Base-by-base conservation (phyloP, 768 basidiomycete species). In the Calocera cornea region DNA sequence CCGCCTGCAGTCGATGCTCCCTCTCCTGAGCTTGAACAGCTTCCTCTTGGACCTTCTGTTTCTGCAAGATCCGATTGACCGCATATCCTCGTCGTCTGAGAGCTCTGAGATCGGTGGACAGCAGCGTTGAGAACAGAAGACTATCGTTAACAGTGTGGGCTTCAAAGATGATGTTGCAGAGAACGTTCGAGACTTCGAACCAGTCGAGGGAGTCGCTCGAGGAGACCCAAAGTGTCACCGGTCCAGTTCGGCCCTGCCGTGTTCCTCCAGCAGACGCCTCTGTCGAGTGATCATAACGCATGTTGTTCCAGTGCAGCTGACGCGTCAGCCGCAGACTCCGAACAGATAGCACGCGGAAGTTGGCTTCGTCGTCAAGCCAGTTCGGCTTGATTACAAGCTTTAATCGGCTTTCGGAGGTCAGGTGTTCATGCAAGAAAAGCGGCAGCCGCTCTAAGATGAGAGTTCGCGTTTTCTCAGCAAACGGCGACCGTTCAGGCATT, bases 51-150 rank as follows among this genome's bases (percentile, higher is more conserved):
- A 85, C 86, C 72, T 83, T 83, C 72, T 95, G 91, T 70, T 90
- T 88, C 67, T 87, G 86, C 67, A 97, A 78, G 68, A 98, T 95
- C 36, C 94, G 83, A 73, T 97, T 95, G 65, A 97, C 95, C 92
- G 67, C 92, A 74, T 92, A 95, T 3, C 92, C 94, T 70, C 92
- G 80, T 41, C 92, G 80, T 72, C 86, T 87, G 69, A 97, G 75
- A 1, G 91, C 86, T 68, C 85, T 83, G 41, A 97, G 77, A 70
- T 95, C 92, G 0, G 95, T 97, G 0, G 92, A 92, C 19, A 99
- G 81, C 65, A 99, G 92, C 0, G 94, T 97, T 84, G 92, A 90
- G 71, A 98, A 88, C 8, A 98, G 75, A 7, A 99, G 80, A 0
- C 90, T 85, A 74, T 99, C 95, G 73, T 94, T 92, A 29, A 87